Conservation (phyloP, 176 grass and related monocot genomes). For the Carex myosuroides region DNA sequence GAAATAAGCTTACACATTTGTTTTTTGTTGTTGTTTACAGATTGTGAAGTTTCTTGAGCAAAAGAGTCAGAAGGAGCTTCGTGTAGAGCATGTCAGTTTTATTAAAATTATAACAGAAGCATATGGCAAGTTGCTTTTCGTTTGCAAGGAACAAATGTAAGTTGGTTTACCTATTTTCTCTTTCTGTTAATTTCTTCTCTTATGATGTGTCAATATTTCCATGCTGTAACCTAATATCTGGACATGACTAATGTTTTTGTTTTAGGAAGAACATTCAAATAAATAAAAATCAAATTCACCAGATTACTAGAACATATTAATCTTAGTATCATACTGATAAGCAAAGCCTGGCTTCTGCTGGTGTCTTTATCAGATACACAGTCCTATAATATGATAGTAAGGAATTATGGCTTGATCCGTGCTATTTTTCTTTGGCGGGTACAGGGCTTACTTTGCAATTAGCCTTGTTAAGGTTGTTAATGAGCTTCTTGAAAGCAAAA, state of each 20-base stretch:
- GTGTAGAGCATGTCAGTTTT: slow-evolving; percentile 58
- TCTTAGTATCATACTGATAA: not conserved
- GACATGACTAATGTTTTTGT: slow-evolving; percentile 15
- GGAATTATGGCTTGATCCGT: not conserved
- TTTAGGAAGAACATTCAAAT: not conserved
- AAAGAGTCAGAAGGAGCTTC: slow-evolving; percentile 82
- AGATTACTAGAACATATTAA: not conserved
- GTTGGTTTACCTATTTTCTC: slow-evolving; percentile 13
- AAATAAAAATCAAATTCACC: not conserved
- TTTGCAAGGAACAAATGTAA: slow-evolving; percentile 97
- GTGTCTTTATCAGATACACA: not conserved
- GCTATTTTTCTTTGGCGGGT: slow-evolving; percentile 10
- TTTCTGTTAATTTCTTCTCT: slow-evolving; percentile 15
- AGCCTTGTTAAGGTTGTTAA: slow-evolving; percentile 79
- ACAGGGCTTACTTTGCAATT: slow-evolving; percentile 93
- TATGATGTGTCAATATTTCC: slow-evolving; percentile 3
- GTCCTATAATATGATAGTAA: not conserved
- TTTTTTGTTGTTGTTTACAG: slow-evolving; percentile 31
- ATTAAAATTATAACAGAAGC: slow-evolving; percentile 90
- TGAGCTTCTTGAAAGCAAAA: slow-evolving; percentile 91
- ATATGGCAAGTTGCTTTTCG: slow-evolving; percentile 85
- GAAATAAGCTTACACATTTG: slow-evolving; percentile 6
- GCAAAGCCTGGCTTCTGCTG: not conserved
- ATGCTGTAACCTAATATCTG: not conserved
- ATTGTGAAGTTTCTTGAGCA: slow-evolving; percentile 93